phyloP scores from a whole-genome alignment of 192 early-diverging fungal species.

The Spinellus fusiger region DNA sequence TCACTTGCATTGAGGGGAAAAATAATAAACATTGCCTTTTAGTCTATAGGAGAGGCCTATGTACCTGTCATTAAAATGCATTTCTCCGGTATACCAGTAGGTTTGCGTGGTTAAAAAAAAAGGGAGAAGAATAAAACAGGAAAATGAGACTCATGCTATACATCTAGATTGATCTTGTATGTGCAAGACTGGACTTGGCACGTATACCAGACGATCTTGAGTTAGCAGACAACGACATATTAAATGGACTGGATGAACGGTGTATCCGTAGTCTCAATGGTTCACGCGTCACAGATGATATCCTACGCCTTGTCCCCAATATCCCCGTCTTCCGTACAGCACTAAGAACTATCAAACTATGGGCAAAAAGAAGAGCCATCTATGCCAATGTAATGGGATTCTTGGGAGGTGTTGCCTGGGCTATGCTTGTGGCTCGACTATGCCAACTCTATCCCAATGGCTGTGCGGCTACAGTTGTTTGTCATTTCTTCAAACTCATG shows the following conservation, averaged over 20 bases:
- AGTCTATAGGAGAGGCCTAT: slow-evolving; percentile 81
- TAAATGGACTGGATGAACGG: slow-evolving; percentile 81
- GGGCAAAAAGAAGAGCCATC: slow-evolving; percentile 90
- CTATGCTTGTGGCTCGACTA: slow-evolving; percentile 90
- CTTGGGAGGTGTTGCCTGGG: slow-evolving; percentile 98
- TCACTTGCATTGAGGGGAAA: background rate
- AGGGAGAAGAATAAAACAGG: background rate
- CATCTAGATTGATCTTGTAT: slow-evolving; percentile 85
- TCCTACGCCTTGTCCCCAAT: slow-evolving; percentile 91
- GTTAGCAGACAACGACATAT: slow-evolving; percentile 75
- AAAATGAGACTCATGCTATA: background rate
- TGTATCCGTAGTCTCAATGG: slow-evolving; percentile 90
- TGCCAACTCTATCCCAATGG: slow-evolving; percentile 96
- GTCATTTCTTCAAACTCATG: slow-evolving; percentile 85
- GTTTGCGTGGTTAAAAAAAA: slow-evolving; percentile 7
- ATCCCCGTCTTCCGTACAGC: slow-evolving; percentile 85
- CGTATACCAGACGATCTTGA: slow-evolving; percentile 80
- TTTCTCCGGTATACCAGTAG: slow-evolving; percentile 83
- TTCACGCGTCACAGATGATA: slow-evolving; percentile 96
- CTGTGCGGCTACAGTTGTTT: slow-evolving; percentile 79
- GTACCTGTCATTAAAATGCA: slow-evolving; percentile 95
- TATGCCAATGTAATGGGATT: slow-evolving; percentile 98
- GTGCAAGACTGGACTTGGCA: slow-evolving; percentile 69
- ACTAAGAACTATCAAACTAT: slow-evolving; percentile 90
- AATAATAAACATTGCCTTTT: background rate